Conservation (phyloP, 768 basidiomycete genomes). For the Russula olivacea region DNA sequence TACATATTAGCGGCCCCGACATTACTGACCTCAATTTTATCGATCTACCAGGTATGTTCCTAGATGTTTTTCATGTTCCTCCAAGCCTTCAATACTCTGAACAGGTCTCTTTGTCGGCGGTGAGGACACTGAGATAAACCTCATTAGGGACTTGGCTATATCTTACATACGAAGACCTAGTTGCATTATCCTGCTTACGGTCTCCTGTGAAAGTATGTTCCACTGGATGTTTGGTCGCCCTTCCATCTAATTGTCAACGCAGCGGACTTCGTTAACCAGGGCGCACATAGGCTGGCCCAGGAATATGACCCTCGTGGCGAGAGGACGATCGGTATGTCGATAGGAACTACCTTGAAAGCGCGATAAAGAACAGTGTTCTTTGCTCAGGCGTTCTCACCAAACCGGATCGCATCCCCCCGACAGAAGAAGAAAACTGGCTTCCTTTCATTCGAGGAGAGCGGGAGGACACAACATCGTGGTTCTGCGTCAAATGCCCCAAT, state of each 20-base stretch:
- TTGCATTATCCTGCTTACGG: conserved; percentile 55
- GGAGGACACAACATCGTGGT: conserved; percentile 52
- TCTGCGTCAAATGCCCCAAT: conserved; percentile 40
- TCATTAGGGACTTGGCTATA: conserved; percentile 51
- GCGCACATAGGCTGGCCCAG: conserved; percentile 61
- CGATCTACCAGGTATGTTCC: conserved; percentile 36
- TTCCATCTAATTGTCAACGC: not conserved
- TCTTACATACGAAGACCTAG: conserved; percentile 57
- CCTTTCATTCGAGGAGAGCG: conserved; percentile 50
- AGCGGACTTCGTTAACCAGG: conserved; percentile 82
- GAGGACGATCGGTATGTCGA: conserved; percentile 58
- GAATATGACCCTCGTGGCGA: conserved; percentile 54
- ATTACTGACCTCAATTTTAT: conserved; percentile 39
- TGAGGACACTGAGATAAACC: conserved; percentile 44
- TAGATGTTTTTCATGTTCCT: not conserved
- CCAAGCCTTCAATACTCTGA: not conserved
- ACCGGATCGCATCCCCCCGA: conserved; percentile 28
- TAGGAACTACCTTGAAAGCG: not conserved
- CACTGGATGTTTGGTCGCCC: too few relatives aligned
- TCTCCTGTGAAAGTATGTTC: conserved; percentile 57
- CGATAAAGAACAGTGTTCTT: not conserved
- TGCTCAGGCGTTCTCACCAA: conserved; percentile 18
- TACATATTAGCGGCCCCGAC: conserved; percentile 35
- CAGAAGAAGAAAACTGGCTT: conserved; percentile 53
- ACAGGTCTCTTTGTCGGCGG: conserved; percentile 54